These are phyloP conservation scores for Tausonia pullulans DNA, from an alignment of 1,284 basidiomycete genomes.

Conservation along the genomic window DNA sequence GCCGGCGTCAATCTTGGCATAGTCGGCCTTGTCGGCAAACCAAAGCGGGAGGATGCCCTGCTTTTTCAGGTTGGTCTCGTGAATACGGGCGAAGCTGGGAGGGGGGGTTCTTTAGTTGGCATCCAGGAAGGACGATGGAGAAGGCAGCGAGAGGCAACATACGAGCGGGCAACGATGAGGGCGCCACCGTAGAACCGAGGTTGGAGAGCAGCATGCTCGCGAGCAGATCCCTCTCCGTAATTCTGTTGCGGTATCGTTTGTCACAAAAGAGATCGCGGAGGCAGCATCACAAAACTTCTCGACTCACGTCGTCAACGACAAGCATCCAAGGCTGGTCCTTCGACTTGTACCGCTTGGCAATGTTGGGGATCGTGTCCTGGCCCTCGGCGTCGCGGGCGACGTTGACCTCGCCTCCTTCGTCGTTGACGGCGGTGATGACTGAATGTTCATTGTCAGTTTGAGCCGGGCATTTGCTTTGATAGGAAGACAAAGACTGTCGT, in stretches of 20 bases:
- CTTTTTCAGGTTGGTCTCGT: conserved; percentile 93
- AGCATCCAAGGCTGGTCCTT: conserved; percentile 82
- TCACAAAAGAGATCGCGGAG: not conserved
- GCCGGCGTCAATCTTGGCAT: conserved; percentile 65
- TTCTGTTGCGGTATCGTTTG: conserved; percentile 28
- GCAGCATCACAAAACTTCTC: not conserved
- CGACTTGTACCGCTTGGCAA: conserved; percentile 77
- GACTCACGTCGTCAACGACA: conserved; percentile 69
- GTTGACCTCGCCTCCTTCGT: conserved; percentile 84
- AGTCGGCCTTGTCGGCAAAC: conserved; percentile 78
- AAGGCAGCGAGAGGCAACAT: too few relatives aligned
- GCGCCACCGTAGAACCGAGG: conserved; percentile 81
- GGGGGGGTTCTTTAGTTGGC: too few relatives aligned
- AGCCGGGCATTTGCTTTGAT: not conserved
- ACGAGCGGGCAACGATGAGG: conserved; percentile 70
- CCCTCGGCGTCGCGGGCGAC: conserved; percentile 62
- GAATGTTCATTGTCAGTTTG: conserved; percentile 22
- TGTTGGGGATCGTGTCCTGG: conserved; percentile 71
- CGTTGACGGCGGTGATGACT: conserved; percentile 74
- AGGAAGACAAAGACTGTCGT: not conserved
- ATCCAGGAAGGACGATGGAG: too few relatives aligned
- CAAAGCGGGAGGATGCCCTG: conserved; percentile 42
- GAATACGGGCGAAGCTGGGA: conserved; percentile 76
- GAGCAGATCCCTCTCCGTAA: conserved; percentile 76
- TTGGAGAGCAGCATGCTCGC: conserved; percentile 95